A percentile compares a stretch with the other conserved stretches of the same genome.
phyloP scores from a whole-genome alignment of 2,329 filamentous ascomycete species.

The Aspergillus sp. region DNA sequence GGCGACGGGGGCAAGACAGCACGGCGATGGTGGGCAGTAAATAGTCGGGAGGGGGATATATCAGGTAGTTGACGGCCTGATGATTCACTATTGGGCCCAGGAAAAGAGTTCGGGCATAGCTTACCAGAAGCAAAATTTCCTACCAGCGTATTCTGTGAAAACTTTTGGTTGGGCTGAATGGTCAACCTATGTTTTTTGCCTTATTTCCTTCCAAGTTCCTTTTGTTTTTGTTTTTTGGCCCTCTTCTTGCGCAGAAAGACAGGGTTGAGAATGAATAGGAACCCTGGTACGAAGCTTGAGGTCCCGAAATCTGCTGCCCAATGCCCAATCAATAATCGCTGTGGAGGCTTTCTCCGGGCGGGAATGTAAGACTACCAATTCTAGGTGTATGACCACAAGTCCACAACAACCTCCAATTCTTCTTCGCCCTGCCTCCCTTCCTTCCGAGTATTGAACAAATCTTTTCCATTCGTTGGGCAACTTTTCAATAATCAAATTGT shows the following conservation, averaged over 20 bases:
- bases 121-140: neutral
- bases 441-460: neutral
- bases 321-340: conserved; percentile 22
- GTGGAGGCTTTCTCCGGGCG: neutral
- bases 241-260: neutral
- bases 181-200: neutral
- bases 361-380: neutral
- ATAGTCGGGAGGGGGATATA: neutral
- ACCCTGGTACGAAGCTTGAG: conserved; percentile 7
- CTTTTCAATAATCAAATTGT: neutral
- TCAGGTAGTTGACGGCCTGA: conserved; percentile 13
- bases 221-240: conserved; percentile 1
- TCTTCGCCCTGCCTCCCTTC: neutral
- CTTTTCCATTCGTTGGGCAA: neutral
- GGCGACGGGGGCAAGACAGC: neutral
- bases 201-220: neutral
- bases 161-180: neutral
- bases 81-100: conserved; percentile 10
- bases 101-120: conserved; percentile 7
- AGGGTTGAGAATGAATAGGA: conserved; percentile 1
- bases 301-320: conserved; percentile 21
- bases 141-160: neutral
- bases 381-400: neutral
- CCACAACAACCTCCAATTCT: neutral
- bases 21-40: neutral